Evolutionary conservation across 371 early-diverging fungal genomes (phyloP).

Genomic region (Rhizopus microsporus): DNA sequence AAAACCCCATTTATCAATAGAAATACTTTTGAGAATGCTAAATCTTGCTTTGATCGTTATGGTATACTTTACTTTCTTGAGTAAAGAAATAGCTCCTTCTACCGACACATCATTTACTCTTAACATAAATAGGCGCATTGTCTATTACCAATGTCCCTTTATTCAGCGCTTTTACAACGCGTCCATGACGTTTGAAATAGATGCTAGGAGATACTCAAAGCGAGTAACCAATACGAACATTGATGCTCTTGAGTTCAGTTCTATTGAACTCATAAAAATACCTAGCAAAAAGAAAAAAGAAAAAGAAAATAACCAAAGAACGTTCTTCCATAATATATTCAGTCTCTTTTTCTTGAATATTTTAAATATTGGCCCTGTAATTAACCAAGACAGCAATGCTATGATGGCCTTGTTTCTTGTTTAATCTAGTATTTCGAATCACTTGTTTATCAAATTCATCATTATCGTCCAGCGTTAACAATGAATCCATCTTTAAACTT

Average conservation of each 20-base stretch:
- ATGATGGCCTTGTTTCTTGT: slow-evolving; percentile 29
- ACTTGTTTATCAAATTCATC: slow-evolving; percentile 27
- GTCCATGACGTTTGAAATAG: not conserved
- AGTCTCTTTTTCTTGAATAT: no score
- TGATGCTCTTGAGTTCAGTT: no score
- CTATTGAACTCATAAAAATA: no score
- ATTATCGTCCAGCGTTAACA: slow-evolving; percentile 1
- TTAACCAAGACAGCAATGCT: slow-evolving; percentile 30
- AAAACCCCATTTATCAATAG: no score
- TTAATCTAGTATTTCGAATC: slow-evolving; percentile 26
- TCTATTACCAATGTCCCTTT: not conserved
- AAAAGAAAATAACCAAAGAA: no score
- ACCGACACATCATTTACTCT: not conserved
- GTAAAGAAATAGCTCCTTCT: not conserved
- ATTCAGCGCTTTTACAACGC: not conserved
- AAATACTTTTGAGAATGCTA: not conserved
- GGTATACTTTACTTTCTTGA: not conserved
- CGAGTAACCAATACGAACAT: no score
- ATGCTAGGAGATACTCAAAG: no score
- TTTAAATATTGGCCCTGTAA: slow-evolving; percentile 29
- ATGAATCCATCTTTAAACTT: slow-evolving; percentile 8
- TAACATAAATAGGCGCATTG: not conserved
- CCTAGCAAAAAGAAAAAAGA: no score
- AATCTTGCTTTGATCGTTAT: not conserved
- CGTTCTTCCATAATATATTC: no score